Evolutionary conservation across 106 monocot species (phyloP).

Genomic region (Dioscorea alata): DNA sequence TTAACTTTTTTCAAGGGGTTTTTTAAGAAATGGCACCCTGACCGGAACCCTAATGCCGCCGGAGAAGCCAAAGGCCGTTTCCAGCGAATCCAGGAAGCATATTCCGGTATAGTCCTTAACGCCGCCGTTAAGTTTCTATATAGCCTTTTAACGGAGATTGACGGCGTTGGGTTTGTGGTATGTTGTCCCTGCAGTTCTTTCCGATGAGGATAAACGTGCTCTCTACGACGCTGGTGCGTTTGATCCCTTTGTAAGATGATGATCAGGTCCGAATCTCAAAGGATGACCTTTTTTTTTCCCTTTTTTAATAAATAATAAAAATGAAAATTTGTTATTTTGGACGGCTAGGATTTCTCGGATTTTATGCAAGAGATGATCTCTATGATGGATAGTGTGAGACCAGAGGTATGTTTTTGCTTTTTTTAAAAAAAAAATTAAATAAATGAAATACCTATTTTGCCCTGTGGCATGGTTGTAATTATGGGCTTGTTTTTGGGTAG

Average conservation of each 20-base stretch:
- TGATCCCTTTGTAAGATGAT: slow-evolving; percentile 71
- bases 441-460: not conserved
- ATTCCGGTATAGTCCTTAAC: slow-evolving; percentile 50
- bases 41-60: slow-evolving; percentile 47
- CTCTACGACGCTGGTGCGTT: slow-evolving; percentile 87
- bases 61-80: slow-evolving; percentile 75
- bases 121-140: not conserved
- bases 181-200: slow-evolving; percentile 50
- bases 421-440: too few species aligned
- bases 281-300: not conserved
- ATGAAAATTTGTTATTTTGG: slow-evolving; percentile 6
- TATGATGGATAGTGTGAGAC: slow-evolving; percentile 65
- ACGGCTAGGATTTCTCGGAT: slow-evolving; percentile 69
- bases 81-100: slow-evolving; percentile 89
- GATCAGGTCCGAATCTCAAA: slow-evolving; percentile 32
- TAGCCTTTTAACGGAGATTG: too few species aligned
- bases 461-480: not conserved
- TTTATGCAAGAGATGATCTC: slow-evolving; percentile 84
- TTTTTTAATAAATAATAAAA: not conserved
- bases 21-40: slow-evolving; percentile 86
- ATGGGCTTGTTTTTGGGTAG: slow-evolving; percentile 9
- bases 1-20: not conserved
- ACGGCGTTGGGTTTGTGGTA: slow-evolving; percentile 1
- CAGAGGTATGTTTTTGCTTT: slow-evolving; percentile 36
- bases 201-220: slow-evolving; percentile 76